Evolutionary conservation across 306 rosid species (phyloP), one percentile per base, ranked within the genome.

Genomic region (Rosa lucieae): DNA sequence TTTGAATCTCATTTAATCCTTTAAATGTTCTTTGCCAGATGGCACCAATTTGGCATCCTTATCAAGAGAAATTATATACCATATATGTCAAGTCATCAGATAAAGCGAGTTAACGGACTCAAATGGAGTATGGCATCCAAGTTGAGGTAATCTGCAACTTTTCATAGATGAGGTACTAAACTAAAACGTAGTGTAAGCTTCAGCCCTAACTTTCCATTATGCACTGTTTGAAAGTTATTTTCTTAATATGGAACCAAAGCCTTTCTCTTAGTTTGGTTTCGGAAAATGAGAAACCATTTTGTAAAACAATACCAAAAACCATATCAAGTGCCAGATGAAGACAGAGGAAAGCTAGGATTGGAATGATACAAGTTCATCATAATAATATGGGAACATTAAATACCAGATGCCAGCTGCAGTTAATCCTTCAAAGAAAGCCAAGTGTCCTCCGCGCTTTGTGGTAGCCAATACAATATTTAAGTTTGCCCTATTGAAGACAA

Each of bases 351-450:
- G 48, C 56, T 18, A 39, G 15, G 48, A 18, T 55, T 1, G 10
- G 26, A 55, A 55, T 55, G 26, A 55, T 20, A 52, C 47, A 48
- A 49, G 39, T 13, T 12, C 56, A 37, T 53, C 48, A 15, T 39
- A 40, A 40, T 58, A 65, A 68, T 29, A 71, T 17, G 40, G 5
- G 71, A 40, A 42, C 53, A 70, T 58, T 2, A 74, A 29, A 59
- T 90, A 93, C 97, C 97, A 93, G 59, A 93, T 81, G 87, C 91
- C n/a, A 67, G 91, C 78, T 78, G 88, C 98, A 71, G 93, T 85
- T 49, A 93, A 78, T 83, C 98, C 98, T 83, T 93, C 98, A 85
- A 91, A 93, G 86, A 90, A 93, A 10, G 92, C 90, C 72, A 93
- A 85, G 85, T 93, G 97, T 80, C 95, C 95, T 67, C 98, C 98